phyloP scores from a whole-genome alignment of 768 basidiomycete species.

The Phanerochaete carnosa region DNA sequence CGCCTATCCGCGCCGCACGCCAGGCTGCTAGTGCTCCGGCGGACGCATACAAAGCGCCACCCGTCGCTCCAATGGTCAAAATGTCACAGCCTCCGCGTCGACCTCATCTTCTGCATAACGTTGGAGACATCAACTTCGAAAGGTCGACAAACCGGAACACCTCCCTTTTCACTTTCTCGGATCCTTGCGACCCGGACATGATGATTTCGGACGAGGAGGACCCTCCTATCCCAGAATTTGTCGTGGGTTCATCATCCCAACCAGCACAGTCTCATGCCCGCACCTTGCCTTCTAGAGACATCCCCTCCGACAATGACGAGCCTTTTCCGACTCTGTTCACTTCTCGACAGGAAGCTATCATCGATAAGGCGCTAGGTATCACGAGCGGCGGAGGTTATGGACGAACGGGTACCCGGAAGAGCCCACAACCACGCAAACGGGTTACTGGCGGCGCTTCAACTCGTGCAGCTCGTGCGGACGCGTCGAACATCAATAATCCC shows the following conservation, averaged over 20 bases:
- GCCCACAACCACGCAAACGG: not conserved
- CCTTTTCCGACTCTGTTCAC: not conserved
- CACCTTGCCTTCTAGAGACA: not conserved
- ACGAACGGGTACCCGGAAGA: not conserved
- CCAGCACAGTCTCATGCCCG: not conserved
- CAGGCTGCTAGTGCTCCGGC: not conserved
- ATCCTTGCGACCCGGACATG: slow-evolving; percentile 22
- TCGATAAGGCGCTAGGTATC: slow-evolving; percentile 6
- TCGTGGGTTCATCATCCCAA: not conserved
- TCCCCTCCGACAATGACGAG: not conserved
- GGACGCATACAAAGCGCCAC: not conserved
- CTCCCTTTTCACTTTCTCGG: slow-evolving; percentile 24
- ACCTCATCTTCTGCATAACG: not conserved
- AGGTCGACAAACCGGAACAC: not conserved
- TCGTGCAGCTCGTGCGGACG: not conserved
- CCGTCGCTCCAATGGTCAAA: not conserved
- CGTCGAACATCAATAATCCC: not conserved
- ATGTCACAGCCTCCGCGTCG: not conserved
- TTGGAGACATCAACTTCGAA: slow-evolving; percentile 11
- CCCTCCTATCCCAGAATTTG: not conserved
- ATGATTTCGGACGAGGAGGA: slow-evolving; percentile 9
- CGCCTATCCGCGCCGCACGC: not conserved
- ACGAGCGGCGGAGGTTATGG: not conserved
- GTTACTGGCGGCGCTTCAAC: not conserved
- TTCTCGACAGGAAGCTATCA: slow-evolving; percentile 3